Percentiles rank a stretch among this genome's conserved stretches.
Conservation (phyloP, 805 yeast genomes). For the Saccharomycopsis lassenensis region DNA sequence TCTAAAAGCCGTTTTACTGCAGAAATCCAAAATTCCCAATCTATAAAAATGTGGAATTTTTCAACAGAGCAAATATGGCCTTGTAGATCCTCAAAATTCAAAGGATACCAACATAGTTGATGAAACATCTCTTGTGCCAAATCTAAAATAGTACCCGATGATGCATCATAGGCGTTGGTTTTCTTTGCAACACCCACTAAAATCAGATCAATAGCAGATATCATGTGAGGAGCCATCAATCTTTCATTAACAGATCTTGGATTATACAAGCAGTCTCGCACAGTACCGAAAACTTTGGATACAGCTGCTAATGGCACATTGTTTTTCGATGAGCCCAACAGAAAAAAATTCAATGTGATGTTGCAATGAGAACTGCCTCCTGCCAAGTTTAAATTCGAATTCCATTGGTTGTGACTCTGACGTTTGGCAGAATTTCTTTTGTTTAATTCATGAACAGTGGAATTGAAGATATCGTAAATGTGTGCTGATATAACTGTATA, state of each 20-base stretch:
- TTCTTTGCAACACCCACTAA: conserved; percentile 27
- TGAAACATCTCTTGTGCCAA: conserved; percentile 27
- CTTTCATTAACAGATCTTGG: conserved; percentile 24
- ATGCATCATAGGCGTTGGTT: conserved; percentile 30
- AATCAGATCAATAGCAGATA: conserved; percentile 25
- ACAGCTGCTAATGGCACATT: conserved; percentile 20
- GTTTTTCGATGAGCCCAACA: too few relatives aligned
- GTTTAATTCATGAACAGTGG: too few relatives aligned
- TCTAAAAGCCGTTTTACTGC: conserved; percentile 48
- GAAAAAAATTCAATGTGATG: conserved; percentile 16
- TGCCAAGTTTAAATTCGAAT: too few relatives aligned
- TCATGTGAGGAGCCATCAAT: conserved; percentile 17
- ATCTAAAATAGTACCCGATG: conserved; percentile 31
- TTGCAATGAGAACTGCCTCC: too few relatives aligned
- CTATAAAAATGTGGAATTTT: conserved; percentile 24
- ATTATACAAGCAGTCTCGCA: conserved; percentile 28
- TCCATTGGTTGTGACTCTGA: neutral
- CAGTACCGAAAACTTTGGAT: conserved; percentile 25
- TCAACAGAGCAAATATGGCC: conserved; percentile 21
- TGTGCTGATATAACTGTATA: conserved; percentile 35
- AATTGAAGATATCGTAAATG: conserved; percentile 31
- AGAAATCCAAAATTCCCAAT: conserved; percentile 73
- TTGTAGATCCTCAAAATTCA: conserved; percentile 3
- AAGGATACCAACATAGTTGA: conserved; percentile 19
- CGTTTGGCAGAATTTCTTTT: conserved; percentile 8